Base-by-base conservation (phyloP, 2,329 filamentous ascomycete species). In the Teratosphaeria epicoccoides region DNA sequence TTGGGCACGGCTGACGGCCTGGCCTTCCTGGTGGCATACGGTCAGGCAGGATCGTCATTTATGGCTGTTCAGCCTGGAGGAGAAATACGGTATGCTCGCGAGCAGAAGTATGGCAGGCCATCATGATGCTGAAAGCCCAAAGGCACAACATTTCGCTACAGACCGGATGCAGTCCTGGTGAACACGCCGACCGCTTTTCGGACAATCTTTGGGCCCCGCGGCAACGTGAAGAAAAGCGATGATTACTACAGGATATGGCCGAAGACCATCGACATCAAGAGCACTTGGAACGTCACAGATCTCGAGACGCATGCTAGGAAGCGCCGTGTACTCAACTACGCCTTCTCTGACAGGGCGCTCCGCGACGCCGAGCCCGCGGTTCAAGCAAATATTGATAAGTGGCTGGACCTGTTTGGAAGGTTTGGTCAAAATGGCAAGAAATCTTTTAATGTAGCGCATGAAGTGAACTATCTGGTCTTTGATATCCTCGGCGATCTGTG, bases 61-160 rank as follows among this genome's bases (percentile, higher is more conserved):
- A 26, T 52, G 59, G n/a, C 59, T 62, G 52, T 60, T 50, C 72
- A 74, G 77, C 25, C 74, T 84, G 59, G 88, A 94, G 66, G 72
- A 83, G 59, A 76, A 77, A 63, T 89, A 94, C 62, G 79, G 81
- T 59, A 28, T 28, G 17, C 17, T 11, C 6, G 22, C 11, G 29
- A 24, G 1, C 20, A 28, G 14, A 24, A 10, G 20, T 17, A 37
- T 6, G n/a, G 33, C n/a, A 40, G 3, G 9, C 4, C 17, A 40
- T 6, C 44, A 24, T 22, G 17, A 10, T 24, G 12, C 20, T 2
- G 24, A 24, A 40, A 12, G 22, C 23, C 4, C 12, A 6, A 37
- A 59, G 55, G 57, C 25, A 43, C 52, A 6, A 54, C 56, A 1
- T 59, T 59, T 48, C 53, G 57, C 20, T 59, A 59, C 29, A 53